These are phyloP conservation scores for Ophiocordyceps camponoti-leonardi DNA, from an alignment of 2,329 filamentous ascomycete species.

Conservation along the genomic window DNA sequence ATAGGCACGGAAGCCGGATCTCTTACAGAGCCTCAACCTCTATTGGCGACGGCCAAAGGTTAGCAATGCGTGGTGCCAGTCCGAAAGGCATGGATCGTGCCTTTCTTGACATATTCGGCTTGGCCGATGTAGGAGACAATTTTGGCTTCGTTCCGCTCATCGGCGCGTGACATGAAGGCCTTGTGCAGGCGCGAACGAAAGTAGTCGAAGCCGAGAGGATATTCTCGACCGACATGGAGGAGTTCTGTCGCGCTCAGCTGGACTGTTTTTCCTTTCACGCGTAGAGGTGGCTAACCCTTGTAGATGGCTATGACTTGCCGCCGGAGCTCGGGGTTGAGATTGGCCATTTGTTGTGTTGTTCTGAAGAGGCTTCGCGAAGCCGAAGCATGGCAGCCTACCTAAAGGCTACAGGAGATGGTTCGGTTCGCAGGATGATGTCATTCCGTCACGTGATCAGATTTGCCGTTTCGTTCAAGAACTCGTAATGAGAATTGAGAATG, in stretches of 20 bases:
- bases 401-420: neutral
- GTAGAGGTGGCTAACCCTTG: conserved; percentile 43
- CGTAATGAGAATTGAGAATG: neutral
- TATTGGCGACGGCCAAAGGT: conserved; percentile 15
- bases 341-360: conserved; percentile 7
- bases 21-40: conserved; percentile 85
- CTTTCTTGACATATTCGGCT: conserved; percentile 84
- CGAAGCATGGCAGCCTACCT: too few species aligned
- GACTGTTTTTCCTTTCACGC: too few species aligned
- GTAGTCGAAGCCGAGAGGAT: conserved; percentile 67
- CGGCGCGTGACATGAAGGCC: conserved; percentile 64
- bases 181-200: conserved; percentile 68
- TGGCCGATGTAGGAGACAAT: conserved; percentile 61
- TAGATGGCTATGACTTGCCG: conserved; percentile 72
- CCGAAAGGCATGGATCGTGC: conserved; percentile 21
- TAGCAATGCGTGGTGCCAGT: neutral
- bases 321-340: conserved; percentile 41
- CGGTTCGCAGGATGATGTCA: neutral
- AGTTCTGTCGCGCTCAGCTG: conserved; percentile 46
- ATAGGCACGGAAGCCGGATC: neutral
- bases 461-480: too few species aligned
- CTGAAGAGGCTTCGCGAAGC: neutral
- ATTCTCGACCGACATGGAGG: conserved; percentile 67
- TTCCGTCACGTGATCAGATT: neutral
- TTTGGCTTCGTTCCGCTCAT: conserved; percentile 51